Base-by-base conservation (phyloP, 1,284 basidiomycete genomes). In the Ceratobasidium papillatum region DNA sequence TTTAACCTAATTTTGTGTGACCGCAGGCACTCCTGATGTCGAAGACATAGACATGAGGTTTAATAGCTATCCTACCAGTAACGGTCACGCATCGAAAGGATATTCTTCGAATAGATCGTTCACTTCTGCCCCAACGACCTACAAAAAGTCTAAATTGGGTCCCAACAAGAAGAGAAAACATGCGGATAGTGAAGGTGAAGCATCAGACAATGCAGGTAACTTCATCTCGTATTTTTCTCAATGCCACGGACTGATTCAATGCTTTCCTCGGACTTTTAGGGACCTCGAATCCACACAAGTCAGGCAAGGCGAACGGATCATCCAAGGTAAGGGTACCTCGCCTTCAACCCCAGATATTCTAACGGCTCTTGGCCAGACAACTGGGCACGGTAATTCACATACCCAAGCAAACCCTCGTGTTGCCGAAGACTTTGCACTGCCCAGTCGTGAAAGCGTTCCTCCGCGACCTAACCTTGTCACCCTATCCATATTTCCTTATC, bases 401-500 rank as follows among this genome's bases (percentile, higher is more conserved):
- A 47, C 17, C 41, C 69, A 72, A 19, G 69, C 69, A 19, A 72
- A 72, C n/a, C 69, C 69, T 38, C 69, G 69, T 14, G 58, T 72
- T 38, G 69, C 69, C 34, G 69, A 72, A 32, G 69, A 72, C 17
- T 72, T 72, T 61, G 51, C 69, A n/a, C 32, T 72, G 17, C 69
- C 69, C 25, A 62, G 22, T 45, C 69, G 56, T 14, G 69, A 72
- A 38, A 61, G 22, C 19, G 58, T 72, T 36, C 58, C 69, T 14
- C 14, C 69, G n/a, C 54, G 22, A 32, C 58, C 69, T 7, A 73
- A 62, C 43, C 59, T 73, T 19, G 45, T 59, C 3, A 30, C 47
- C 36, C 59, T 73, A 41, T 73, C 69, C n/a, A 73, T 63, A 73
- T 73, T 73, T 47, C 69, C 69, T 30, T 73, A 73, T 54, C 59